Percentiles rank a stretch among this genome's conserved stretches.
Evolutionary conservation across 1,139 yeast genomes (phyloP).

Genomic region (Pichia sp.): DNA sequence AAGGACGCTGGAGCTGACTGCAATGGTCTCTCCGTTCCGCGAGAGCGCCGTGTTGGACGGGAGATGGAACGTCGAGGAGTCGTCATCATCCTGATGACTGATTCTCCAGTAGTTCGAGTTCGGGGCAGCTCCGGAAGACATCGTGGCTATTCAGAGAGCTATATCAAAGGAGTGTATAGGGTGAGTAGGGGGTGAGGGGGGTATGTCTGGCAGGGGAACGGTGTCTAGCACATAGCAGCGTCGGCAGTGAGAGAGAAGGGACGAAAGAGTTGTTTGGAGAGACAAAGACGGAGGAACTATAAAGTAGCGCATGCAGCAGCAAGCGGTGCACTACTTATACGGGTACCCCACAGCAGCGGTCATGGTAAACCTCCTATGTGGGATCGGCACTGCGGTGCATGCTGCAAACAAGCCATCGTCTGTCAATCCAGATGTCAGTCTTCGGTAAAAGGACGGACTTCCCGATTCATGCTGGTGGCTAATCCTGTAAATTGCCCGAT

Average conservation of each 20-base stretch:
- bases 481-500: constrained; percentile 1
- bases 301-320: background rate
- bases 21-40: constrained; percentile 45
- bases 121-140: background rate
- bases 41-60: constrained; percentile 51
- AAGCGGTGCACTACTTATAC: too few species aligned
- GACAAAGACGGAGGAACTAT: background rate
- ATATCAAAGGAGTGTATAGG: background rate
- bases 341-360: background rate
- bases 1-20: constrained; percentile 59
- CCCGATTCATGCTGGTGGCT: constrained; percentile 4
- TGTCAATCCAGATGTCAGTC: background rate
- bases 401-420: constrained; percentile 6
- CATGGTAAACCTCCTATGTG: background rate
- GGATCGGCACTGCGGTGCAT: too few species aligned
- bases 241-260: background rate
- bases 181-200: background rate
- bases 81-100: constrained; percentile 18
- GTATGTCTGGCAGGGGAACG: background rate
- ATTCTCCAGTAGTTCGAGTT: constrained; percentile 59
- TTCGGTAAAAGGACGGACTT: background rate
- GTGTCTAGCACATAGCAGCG: background rate
- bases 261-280: background rate
- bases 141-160: too few species aligned
- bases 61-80: constrained; percentile 19